phyloP scores from a whole-genome alignment of 2,329 filamentous ascomycete genomes.

The Penicillium sp. region DNA sequence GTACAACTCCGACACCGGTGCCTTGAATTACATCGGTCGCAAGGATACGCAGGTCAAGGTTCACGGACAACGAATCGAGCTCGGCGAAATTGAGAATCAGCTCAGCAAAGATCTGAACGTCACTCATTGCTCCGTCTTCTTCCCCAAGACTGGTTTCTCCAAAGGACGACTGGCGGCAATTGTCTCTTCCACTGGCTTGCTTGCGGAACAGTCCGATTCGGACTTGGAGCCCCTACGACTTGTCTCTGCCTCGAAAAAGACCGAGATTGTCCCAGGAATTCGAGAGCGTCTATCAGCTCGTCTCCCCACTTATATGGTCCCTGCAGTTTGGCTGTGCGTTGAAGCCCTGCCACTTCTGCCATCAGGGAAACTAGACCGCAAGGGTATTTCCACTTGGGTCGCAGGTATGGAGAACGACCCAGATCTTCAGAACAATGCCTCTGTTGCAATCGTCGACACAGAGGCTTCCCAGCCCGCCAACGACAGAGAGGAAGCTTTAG shows the following conservation, averaged over 20 bases:
- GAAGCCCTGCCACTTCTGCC: slow-evolving; percentile 45
- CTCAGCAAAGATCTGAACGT: slow-evolving; percentile 31
- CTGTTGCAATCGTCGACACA: neutral
- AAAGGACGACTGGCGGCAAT: slow-evolving; percentile 35
- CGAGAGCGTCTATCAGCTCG: slow-evolving; percentile 30
- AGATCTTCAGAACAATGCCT: slow-evolving; percentile 15
- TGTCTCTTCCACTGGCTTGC: slow-evolving; percentile 30
- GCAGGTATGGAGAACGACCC: slow-evolving; percentile 30
- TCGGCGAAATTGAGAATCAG: slow-evolving; percentile 52
- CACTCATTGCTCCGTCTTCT: slow-evolving; percentile 38
- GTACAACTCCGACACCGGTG: slow-evolving; percentile 38
- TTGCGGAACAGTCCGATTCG: slow-evolving; percentile 19
- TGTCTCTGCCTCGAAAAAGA: slow-evolving; percentile 22
- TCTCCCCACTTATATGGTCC: slow-evolving; percentile 52
- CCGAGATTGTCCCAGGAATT: slow-evolving; percentile 26
- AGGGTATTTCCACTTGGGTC: slow-evolving; percentile 40
- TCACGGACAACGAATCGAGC: slow-evolving; percentile 64
- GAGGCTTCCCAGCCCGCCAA: slow-evolving; percentile 20
- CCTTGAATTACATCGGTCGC: slow-evolving; percentile 53
- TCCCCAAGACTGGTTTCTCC: slow-evolving; percentile 38
- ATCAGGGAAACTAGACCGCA: slow-evolving; percentile 50
- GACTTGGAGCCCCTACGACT: slow-evolving; percentile 28
- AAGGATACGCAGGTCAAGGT: slow-evolving; percentile 70
- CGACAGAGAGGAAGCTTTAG: slow-evolving; percentile 32
- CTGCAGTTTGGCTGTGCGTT: slow-evolving; percentile 49